phyloP scores from a whole-genome alignment of 1,284 basidiomycete genomes.

The Retiboletus fuscus region DNA sequence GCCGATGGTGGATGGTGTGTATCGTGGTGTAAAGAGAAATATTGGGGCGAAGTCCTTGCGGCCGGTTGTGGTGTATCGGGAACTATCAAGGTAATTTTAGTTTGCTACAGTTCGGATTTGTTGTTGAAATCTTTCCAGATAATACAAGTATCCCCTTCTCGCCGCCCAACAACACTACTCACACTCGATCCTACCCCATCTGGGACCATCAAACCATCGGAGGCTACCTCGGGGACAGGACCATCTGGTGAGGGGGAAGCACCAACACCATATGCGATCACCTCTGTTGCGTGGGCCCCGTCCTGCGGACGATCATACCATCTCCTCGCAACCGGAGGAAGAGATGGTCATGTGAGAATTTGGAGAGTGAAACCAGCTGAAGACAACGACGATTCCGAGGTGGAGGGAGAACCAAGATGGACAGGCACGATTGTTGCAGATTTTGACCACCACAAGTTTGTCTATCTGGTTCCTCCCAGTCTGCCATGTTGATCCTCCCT shows the following conservation, averaged over 20 bases:
- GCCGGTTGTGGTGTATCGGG: slow-evolving; percentile 79
- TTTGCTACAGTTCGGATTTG: background rate
- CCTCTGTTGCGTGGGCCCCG: slow-evolving; percentile 90
- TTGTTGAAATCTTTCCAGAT: slow-evolving; percentile 54
- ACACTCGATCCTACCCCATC: slow-evolving; percentile 56
- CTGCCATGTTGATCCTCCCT: slow-evolving; percentile 26
- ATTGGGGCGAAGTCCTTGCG: slow-evolving; percentile 91
- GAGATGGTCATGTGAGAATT: slow-evolving; percentile 89
- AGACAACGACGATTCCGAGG: slow-evolving; percentile 54
- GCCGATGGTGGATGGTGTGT: slow-evolving; percentile 93
- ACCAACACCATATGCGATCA: slow-evolving; percentile 70
- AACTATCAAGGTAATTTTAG: slow-evolving; percentile 72
- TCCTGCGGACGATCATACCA: slow-evolving; percentile 92
- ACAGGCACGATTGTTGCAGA: slow-evolving; percentile 81
- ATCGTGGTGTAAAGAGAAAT: slow-evolving; percentile 93
- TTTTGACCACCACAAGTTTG: slow-evolving; percentile 84
- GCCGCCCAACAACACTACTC: slow-evolving; percentile 58
- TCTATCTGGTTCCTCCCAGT: slow-evolving; percentile 14
- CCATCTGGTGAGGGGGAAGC: slow-evolving; percentile 47
- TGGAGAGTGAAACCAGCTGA: slow-evolving; percentile 80
- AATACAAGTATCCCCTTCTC: slow-evolving; percentile 69
- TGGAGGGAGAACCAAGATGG: slow-evolving; percentile 71
- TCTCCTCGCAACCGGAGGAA: slow-evolving; percentile 86
- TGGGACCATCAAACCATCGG: slow-evolving; percentile 36
- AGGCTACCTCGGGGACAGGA: slow-evolving; percentile 40